These are phyloP conservation scores for Xylaria sp. DNA, from an alignment of 2,329 filamentous ascomycete species.

Conservation along the genomic window DNA sequence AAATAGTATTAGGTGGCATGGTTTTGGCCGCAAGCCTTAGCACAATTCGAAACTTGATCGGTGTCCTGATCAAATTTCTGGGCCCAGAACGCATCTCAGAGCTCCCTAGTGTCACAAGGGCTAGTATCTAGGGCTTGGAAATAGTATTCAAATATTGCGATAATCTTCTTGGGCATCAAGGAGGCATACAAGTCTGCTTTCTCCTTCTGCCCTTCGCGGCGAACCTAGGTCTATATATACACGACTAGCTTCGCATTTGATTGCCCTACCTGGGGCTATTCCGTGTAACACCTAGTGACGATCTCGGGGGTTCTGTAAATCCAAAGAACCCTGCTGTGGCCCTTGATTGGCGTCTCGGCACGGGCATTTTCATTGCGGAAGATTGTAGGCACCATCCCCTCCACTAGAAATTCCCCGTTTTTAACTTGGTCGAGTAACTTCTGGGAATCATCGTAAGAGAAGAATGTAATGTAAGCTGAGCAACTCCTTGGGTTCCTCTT, in stretches of 20 bases:
- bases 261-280: too few species aligned
- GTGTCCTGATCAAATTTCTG: neutral
- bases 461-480: neutral
- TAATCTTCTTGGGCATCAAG: too few species aligned
- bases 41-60: neutral
- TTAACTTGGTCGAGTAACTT: neutral
- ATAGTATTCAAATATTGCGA: too few species aligned
- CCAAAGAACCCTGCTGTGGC: conserved; percentile 5
- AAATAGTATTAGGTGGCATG: conserved; percentile 3
- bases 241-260: too few species aligned
- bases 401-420: neutral
- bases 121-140: too few species aligned
- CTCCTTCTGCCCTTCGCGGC: too few species aligned
- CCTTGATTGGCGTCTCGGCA: neutral
- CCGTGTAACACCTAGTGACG: neutral
- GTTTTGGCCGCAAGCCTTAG: neutral
- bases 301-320: neutral
- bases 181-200: too few species aligned
- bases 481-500: neutral
- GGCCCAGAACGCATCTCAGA: conserved; percentile 5
- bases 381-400: neutral
- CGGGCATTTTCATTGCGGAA: neutral
- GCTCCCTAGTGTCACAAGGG: neutral
- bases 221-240: too few species aligned
- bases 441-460: neutral